phyloP scores from a whole-genome alignment of 2,329 filamentous ascomycete species.

The Neofusicoccum ribis region DNA sequence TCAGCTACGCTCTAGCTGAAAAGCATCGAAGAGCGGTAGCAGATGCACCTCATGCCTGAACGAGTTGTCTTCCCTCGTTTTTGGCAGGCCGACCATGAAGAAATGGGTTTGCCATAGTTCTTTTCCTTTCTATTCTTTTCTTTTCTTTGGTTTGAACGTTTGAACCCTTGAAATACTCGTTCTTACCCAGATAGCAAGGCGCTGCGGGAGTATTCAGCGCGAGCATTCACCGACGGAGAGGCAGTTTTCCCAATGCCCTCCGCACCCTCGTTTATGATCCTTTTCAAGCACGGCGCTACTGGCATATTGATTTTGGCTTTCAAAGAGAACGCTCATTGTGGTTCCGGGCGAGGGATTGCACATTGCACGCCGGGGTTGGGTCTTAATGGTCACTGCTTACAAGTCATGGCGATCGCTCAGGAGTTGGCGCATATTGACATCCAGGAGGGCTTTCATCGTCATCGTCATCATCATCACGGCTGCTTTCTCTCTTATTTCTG shows the following conservation, averaged over 20 bases:
- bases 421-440: background rate
- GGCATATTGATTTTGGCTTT: background rate
- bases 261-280: background rate
- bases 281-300: slow-evolving; percentile 3
- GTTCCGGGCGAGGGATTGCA: background rate
- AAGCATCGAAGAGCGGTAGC: background rate
- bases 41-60: background rate
- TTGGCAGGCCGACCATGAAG: background rate
- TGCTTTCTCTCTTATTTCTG: background rate
- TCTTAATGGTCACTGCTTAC: background rate
- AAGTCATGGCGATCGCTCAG: slow-evolving; percentile 10
- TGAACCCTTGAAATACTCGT: background rate
- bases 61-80: background rate
- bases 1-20: background rate
- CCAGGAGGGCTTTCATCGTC: background rate
- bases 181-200: background rate
- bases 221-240: background rate
- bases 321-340: background rate
- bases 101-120: background rate
- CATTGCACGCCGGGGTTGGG: background rate
- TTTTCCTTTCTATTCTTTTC: no score
- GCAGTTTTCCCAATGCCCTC: background rate
- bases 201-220: slow-evolving; percentile 5
- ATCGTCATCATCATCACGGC: background rate
- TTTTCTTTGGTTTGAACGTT: background rate